These are phyloP conservation scores for Elongisporangium prolatum DNA, from an alignment of 352 stramenopile species.

Conservation along the genomic window DNA sequence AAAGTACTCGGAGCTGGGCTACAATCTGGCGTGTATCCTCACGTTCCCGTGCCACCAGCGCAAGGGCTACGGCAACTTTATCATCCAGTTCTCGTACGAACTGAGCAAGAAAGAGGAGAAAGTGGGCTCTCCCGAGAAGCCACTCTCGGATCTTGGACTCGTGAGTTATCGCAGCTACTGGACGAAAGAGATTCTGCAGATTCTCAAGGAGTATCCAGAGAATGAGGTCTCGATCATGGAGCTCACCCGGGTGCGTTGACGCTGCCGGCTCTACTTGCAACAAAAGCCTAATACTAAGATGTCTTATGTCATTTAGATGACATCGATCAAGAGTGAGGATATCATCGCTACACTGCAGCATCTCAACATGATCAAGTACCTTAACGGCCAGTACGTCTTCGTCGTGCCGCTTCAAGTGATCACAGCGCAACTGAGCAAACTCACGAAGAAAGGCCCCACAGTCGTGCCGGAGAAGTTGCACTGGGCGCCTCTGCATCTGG, in stretches of 20 bases:
- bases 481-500: conserved; percentile 75
- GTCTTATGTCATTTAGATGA: conserved; percentile 41
- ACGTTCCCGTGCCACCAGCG: conserved; percentile 99
- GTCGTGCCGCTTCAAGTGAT: conserved; percentile 92
- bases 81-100: conserved; percentile 99
- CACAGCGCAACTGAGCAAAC: conserved; percentile 73
- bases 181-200: conserved; percentile 94
- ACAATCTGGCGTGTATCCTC: conserved; percentile 99
- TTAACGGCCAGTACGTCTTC: conserved; percentile 98
- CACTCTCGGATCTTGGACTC: conserved; percentile 97
- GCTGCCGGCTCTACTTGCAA: too few relatives aligned
- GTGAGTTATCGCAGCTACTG: conserved; percentile 99
- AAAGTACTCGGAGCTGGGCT: conserved; percentile 96
- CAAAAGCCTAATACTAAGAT: too few relatives aligned
- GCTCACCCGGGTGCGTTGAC: conserved; percentile 87
- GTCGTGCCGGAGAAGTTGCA: conserved; percentile 75
- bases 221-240: conserved; percentile 93
- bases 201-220: conserved; percentile 81
- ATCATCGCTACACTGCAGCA: conserved; percentile 98
- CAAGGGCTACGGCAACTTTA: conserved; percentile 99
- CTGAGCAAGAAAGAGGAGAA: conserved; percentile 98
- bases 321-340: conserved; percentile 96
- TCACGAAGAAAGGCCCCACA: conserved; percentile 72
- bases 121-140: conserved; percentile 98
- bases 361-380: conserved; percentile 99